Evolutionary conservation across 768 basidiomycete genomes (phyloP).

Genomic region (Daedalea quercina): DNA sequence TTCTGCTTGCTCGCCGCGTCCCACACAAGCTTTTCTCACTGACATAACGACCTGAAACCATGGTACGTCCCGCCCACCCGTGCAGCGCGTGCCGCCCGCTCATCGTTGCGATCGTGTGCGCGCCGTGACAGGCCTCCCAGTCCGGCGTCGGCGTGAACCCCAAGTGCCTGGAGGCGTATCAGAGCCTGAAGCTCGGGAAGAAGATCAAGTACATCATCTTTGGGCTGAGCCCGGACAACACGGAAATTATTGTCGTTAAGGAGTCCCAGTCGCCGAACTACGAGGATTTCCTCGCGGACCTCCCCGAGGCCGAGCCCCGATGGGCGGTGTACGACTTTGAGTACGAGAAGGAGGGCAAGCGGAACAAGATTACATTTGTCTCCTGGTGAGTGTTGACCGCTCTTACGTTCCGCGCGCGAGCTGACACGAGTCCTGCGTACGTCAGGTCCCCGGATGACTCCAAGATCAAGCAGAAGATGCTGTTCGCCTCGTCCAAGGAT

Average conservation of each 20-base stretch:
- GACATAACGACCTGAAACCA: conserved; percentile 4
- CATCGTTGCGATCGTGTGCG: neutral
- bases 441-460: conserved; percentile 84
- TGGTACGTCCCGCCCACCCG: conserved; percentile 10
- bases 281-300: conserved; percentile 64
- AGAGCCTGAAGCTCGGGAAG: conserved; percentile 71
- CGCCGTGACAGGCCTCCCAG: neutral
- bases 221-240: conserved; percentile 49
- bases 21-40: neutral
- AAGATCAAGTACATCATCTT: conserved; percentile 82
- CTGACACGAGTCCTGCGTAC: neutral
- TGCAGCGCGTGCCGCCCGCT: neutral
- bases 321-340: conserved; percentile 95
- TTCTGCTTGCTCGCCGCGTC: neutral
- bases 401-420: neutral
- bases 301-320: conserved; percentile 71
- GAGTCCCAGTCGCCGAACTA: conserved; percentile 43
- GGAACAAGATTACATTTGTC: conserved; percentile 82
- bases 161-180: conserved; percentile 52
- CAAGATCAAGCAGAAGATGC: conserved; percentile 89
- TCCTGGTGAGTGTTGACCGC: conserved; percentile 63
- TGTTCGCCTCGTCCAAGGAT: conserved; percentile 84
- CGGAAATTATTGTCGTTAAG: conserved; percentile 78
- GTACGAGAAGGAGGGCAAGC: conserved; percentile 64
- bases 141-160: conserved; percentile 61